Percentiles rank a stretch among this genome's conserved stretches.
phyloP scores from a whole-genome alignment of 805 yeast species.

The Pichia heedii region DNA sequence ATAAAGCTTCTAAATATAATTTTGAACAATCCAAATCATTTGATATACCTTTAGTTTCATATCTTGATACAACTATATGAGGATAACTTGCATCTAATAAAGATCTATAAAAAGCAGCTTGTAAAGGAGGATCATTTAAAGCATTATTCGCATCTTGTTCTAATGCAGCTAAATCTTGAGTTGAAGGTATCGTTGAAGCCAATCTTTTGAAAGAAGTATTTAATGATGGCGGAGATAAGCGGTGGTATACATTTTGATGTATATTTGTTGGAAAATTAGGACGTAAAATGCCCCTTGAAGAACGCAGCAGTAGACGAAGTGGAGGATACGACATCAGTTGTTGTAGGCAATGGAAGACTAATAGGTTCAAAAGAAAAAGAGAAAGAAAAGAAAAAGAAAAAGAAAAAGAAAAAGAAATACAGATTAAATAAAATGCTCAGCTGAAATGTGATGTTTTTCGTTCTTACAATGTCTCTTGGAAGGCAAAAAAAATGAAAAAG shows the following conservation, averaged over 20 bases:
- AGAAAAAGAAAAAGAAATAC: no score
- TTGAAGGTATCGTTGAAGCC: slow-evolving; percentile 14
- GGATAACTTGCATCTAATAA: slow-evolving; percentile 79
- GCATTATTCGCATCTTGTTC: slow-evolving; percentile 86
- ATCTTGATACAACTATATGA: slow-evolving; percentile 91
- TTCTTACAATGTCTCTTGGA: not conserved
- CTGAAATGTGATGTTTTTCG: no score
- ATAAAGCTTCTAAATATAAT: slow-evolving; percentile 73
- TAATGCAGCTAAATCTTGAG: slow-evolving; percentile 41
- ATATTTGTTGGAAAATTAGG: not conserved
- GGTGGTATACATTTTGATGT: not conserved
- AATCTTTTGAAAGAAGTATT: slow-evolving; percentile 1
- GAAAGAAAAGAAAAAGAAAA: no score
- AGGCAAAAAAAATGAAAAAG: not conserved
- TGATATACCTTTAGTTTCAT: slow-evolving; percentile 90
- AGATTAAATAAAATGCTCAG: no score
- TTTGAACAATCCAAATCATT: slow-evolving; percentile 69
- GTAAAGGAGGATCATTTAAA: slow-evolving; percentile 56
- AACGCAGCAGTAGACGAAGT: not conserved
- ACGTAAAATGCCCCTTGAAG: not conserved
- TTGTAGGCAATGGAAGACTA: no score
- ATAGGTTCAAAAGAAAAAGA: no score
- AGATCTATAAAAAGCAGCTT: slow-evolving; percentile 74
- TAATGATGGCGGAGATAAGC: not conserved
- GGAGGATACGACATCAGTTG: not conserved